phyloP scores from a whole-genome alignment of 1,284 basidiomycete genomes.

The Sanghuangporus weigelae region DNA sequence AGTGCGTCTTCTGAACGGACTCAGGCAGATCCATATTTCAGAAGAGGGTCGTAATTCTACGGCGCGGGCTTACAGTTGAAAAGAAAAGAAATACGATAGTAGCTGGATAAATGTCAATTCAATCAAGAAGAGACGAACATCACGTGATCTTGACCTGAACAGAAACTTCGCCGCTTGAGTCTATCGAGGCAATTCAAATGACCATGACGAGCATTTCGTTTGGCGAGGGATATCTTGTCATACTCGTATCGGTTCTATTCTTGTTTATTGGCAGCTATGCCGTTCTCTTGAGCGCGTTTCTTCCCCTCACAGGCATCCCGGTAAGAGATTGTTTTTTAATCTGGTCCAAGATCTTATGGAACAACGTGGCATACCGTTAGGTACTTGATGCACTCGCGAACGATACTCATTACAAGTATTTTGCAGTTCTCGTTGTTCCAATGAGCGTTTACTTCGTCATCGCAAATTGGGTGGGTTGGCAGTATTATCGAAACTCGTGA shows the following conservation, averaged over 20 bases:
- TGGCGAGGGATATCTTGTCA: constrained; percentile 44
- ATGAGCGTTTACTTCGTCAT: constrained; percentile 85
- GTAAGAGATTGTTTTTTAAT: constrained; percentile 36
- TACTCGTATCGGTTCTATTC: constrained; percentile 45
- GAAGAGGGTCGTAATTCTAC: no score
- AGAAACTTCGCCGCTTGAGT: no score
- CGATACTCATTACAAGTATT: constrained; percentile 89
- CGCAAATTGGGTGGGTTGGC: constrained; percentile 96
- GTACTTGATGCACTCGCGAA: constrained; percentile 53
- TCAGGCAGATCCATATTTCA: no score
- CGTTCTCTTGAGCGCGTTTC: constrained; percentile 58
- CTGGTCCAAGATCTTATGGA: neutral
- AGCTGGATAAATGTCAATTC: no score
- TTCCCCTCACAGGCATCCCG: constrained; percentile 44
- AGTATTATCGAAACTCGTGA: constrained; percentile 85
- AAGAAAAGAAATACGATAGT: no score
- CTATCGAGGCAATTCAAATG: neutral
- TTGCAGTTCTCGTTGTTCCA: constrained; percentile 74
- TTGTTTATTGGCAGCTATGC: constrained; percentile 58
- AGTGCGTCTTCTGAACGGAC: no score
- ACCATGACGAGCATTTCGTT: constrained; percentile 20
- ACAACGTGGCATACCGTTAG: constrained; percentile 31
- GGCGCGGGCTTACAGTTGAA: no score
- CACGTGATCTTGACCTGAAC: no score
- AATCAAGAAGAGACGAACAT: no score